Conservation (phyloP, 192 early-diverging fungal species). For the Podila clonocystis region DNA sequence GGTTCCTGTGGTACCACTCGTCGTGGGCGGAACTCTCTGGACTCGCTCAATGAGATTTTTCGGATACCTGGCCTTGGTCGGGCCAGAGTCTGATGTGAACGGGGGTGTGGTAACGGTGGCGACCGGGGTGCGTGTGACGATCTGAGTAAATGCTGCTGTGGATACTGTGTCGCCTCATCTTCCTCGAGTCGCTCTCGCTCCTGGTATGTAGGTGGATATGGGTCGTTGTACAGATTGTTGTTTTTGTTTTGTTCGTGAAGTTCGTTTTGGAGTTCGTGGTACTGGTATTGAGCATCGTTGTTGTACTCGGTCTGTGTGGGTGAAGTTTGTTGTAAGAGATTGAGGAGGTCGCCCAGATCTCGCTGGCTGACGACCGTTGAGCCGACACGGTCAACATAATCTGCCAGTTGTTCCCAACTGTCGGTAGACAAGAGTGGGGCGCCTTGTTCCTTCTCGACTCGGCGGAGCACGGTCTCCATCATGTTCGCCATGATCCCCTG, state of each 20-base stretch:
- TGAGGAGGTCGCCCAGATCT: constrained; percentile 32
- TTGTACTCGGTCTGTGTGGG: not conserved
- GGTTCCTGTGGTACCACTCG: constrained; percentile 10
- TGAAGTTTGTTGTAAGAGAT: constrained; percentile 7
- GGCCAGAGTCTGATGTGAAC: not conserved
- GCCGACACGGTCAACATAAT: constrained; percentile 14
- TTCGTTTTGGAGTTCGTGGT: not conserved
- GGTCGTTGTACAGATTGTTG: not conserved
- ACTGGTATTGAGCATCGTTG: constrained; percentile 3
- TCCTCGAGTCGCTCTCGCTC: not conserved
- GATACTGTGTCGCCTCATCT: not conserved
- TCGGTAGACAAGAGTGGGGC: constrained; percentile 9
- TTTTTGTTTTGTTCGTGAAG: not conserved
- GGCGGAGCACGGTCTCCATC: constrained; percentile 38
- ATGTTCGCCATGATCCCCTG: constrained; percentile 29
- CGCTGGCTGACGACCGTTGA: constrained; percentile 28
- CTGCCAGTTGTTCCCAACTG: constrained; percentile 20
- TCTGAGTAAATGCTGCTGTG: constrained; percentile 3
- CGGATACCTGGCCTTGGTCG: constrained; percentile 8
- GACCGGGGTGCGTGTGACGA: constrained; percentile 9
- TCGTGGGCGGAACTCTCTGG: constrained; percentile 21
- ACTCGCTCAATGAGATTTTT: constrained; percentile 38
- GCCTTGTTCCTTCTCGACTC: constrained; percentile 39
- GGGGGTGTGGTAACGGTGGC: constrained; percentile 8
- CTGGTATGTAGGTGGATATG: not conserved